Conservation (phyloP, 164 flowering plant species). For the Pachysandra terminalis region DNA sequence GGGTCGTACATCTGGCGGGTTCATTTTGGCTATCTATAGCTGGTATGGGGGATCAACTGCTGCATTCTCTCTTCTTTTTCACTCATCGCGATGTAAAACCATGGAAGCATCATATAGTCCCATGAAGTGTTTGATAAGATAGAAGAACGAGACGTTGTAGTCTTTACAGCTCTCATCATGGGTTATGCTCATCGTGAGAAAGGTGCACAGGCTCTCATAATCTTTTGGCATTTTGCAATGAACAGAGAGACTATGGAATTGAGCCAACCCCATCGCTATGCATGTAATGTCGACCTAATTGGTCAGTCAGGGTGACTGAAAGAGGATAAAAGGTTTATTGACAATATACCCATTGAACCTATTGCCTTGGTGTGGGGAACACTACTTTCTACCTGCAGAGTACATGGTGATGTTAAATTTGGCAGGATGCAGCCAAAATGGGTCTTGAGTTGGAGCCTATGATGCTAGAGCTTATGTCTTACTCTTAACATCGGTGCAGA, state of each 20-base stretch:
- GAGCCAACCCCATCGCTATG: slow-evolving; percentile 59
- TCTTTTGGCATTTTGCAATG: slow-evolving; percentile 69
- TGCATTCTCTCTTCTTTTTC: too few species aligned
- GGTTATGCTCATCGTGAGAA: slow-evolving; percentile 79
- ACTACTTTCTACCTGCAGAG: slow-evolving; percentile 71
- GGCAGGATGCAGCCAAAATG: slow-evolving; percentile 57
- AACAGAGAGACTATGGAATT: slow-evolving; percentile 53
- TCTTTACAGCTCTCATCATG: slow-evolving; percentile 71
- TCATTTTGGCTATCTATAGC: too few species aligned
- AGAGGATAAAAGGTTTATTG: slow-evolving; percentile 65
- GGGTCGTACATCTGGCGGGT: too few species aligned
- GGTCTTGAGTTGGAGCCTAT: slow-evolving; percentile 46
- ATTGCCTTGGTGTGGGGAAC: slow-evolving; percentile 77
- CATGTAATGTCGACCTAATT: slow-evolving; percentile 80
- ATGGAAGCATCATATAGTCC: slow-evolving; percentile 56
- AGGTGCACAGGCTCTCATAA: slow-evolving; percentile 57
- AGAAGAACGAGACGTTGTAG: slow-evolving; percentile 51
- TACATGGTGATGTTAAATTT: slow-evolving; percentile 64
- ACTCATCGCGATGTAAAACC: slow-evolving; percentile 55
- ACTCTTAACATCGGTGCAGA: slow-evolving; percentile 81
- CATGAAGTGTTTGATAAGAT: slow-evolving; percentile 53
- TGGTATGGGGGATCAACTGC: too few species aligned
- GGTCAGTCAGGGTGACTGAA: slow-evolving; percentile 67
- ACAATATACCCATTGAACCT: slow-evolving; percentile 61
- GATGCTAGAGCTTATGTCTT: slow-evolving; percentile 63